Base-by-base conservation (phyloP, 805 yeast genomes). In the Ogataea nonfermentans region DNA sequence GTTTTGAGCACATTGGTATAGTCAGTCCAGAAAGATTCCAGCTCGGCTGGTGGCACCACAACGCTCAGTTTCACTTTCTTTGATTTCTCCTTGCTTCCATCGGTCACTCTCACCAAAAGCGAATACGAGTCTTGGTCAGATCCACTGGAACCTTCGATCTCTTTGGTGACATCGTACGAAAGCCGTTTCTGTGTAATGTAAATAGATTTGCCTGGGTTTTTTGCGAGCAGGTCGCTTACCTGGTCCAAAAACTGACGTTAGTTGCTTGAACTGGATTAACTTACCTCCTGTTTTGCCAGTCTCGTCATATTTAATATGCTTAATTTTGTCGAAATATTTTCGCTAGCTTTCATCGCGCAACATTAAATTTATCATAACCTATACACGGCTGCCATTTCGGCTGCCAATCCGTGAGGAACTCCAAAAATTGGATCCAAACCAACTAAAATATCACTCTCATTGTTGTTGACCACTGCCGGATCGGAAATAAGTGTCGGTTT, bases 21-120 rank as follows among this genome's bases (percentile, higher is more conserved):
- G 17, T 78, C 79, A 29, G 62, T 59, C 96, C 96, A 90, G 59
- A 90, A 90, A 43, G 67, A 59, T 47, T 81, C 86, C 48, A 90
- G 66, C 3, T 74, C 63, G 1, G 69, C 74, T 1, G 79, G 67
- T 19, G 74, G 74, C 6, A 90, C 89, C 9, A 81, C 76, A 0
- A 97, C 89, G 19, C 89, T 78, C 23, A 82, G 59, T 55, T 85
- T 85, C n/a, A 61, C 55, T 51, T 78, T 78, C 41, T 66, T 63
- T 12, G 66, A 57, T 52, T 75, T 76, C 30, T 74, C 73, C 29
- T 60, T 58, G 15, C 66, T 68, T 23, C 85, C 85, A 61, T 78
- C 71, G 0, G 85, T 66, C 37, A 84, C 75, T 59, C 96, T 74
- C 47, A 89, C 71, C 32, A 89, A 63, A 2, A 89, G 65, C 6